These are phyloP conservation scores for Lactuca sativa DNA, from an alignment of 129 eudicot species.

Conservation along the genomic window DNA sequence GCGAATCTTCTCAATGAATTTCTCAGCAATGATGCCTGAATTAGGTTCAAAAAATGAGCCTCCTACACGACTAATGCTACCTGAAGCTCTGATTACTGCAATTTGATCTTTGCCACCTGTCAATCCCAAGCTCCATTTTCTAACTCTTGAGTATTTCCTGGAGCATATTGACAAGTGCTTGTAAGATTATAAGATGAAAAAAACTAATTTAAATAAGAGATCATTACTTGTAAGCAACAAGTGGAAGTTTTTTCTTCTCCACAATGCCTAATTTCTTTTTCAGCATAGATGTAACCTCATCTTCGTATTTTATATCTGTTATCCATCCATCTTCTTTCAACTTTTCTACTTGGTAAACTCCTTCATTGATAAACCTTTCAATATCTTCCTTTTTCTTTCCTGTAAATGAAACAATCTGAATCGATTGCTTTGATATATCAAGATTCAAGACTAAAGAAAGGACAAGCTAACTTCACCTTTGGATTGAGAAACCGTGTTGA, in stretches of 20 bases:
- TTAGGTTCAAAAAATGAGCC: constrained; percentile 50
- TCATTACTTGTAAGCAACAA: constrained; percentile 69
- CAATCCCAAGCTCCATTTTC: constrained; percentile 75
- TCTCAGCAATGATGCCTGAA: constrained; percentile 73
- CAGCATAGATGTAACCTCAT: constrained; percentile 82
- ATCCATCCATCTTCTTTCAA: constrained; percentile 92
- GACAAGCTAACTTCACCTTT: constrained; percentile 52
- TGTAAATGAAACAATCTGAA: constrained; percentile 32
- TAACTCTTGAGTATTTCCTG: constrained; percentile 76
- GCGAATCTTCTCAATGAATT: constrained; percentile 79
- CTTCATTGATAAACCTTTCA: constrained; percentile 78
- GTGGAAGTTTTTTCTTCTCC: constrained; percentile 55
- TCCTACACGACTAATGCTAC: constrained; percentile 64
- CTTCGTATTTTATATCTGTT: constrained; percentile 89
- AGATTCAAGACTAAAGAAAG: constrained; percentile 6
- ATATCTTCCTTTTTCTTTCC: constrained; percentile 80
- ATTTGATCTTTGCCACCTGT: constrained; percentile 68
- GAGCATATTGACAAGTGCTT: not conserved
- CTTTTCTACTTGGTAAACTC: constrained; percentile 70
- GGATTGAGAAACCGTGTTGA: constrained; percentile 56
- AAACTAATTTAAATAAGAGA: not conserved
- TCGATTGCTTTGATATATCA: constrained; percentile 17
- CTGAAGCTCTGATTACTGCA: constrained; percentile 91
- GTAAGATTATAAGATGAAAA: not conserved
- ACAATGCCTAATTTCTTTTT: constrained; percentile 63